Percentiles rank a stretch among this genome's conserved stretches.
Conservation (phyloP, 2,329 filamentous ascomycete species). For the Cladophialophora exuberans region DNA sequence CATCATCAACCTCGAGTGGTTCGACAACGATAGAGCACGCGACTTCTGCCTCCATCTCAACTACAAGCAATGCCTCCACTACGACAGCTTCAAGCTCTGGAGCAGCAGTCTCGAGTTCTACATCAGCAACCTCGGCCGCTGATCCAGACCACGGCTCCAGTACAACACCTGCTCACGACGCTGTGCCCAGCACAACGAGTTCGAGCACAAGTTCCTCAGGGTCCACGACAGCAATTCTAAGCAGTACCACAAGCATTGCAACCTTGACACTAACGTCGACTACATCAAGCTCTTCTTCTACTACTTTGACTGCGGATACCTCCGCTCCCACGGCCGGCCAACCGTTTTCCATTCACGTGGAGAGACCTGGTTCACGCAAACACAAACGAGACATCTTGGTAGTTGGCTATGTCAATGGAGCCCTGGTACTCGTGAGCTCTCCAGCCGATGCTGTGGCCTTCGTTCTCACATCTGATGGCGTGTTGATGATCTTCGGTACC, state of each 20-base stretch:
- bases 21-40: not conserved
- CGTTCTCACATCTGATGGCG: conserved; percentile 7
- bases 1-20: not conserved
- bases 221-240: not conserved
- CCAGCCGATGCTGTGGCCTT: conserved; percentile 8
- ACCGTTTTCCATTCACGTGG: conserved; percentile 5
- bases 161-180: not conserved
- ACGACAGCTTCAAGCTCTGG: conserved; percentile 6
- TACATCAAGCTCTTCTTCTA: not conserved
- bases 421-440: not conserved
- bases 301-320: conserved; percentile 8
- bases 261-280: not conserved
- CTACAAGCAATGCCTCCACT: not conserved
- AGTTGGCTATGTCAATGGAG: conserved; percentile 7
- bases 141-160: not conserved
- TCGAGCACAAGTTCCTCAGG: not conserved
- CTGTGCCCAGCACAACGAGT: not conserved
- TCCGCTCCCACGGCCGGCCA: conserved; percentile 5
- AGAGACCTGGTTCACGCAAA: not conserved
- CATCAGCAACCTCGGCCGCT: not conserved
- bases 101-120: not conserved
- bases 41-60: not conserved
- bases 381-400: conserved; percentile 12
- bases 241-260: conserved; percentile 1
- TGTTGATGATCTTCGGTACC: conserved; percentile 13